Evolutionary conservation across 2,329 filamentous ascomycete species (phyloP).

Genomic region (Fusarium nematophilum): DNA sequence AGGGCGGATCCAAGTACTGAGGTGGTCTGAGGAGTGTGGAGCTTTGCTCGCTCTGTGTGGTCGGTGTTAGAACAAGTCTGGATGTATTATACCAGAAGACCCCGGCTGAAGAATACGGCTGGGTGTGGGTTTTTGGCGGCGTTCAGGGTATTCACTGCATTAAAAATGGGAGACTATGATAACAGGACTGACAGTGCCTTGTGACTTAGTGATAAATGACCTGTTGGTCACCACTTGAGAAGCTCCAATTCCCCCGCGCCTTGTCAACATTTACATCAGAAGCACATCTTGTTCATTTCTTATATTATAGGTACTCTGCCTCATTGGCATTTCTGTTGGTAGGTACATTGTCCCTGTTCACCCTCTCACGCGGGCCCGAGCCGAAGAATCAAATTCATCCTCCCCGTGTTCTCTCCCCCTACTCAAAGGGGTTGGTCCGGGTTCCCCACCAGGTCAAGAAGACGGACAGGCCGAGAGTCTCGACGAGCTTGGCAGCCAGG

Average conservation of each 20-base stretch:
- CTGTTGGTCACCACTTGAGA: no score
- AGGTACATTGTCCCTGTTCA: conserved; percentile 32
- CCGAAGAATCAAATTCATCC: conserved; percentile 32
- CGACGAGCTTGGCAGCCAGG: conserved; percentile 84
- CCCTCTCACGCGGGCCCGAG: conserved; percentile 34
- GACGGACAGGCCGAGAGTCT: conserved; percentile 91
- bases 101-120: conserved; percentile 43
- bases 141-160: conserved; percentile 51
- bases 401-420: conserved; percentile 51
- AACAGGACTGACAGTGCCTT: conserved; percentile 19
- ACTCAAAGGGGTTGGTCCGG: conserved; percentile 90
- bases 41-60: conserved; percentile 7
- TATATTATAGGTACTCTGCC: conserved; percentile 39
- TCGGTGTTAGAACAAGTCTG: conserved; percentile 45
- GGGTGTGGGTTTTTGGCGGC: conserved; percentile 51
- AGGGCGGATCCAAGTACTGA: conserved; percentile 49
- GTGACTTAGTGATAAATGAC: background rate
- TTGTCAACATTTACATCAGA: background rate
- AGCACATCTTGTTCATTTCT: conserved; percentile 24
- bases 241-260: conserved; percentile 2
- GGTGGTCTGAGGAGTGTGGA: conserved; percentile 10
- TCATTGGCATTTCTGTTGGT: conserved; percentile 27
- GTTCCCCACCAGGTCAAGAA: conserved; percentile 99
- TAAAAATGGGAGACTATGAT: conserved; percentile 44
- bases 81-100: conserved; percentile 52